phyloP scores from a whole-genome alignment of 2,329 filamentous ascomycete species.

The Aquanectria penicillioides region DNA sequence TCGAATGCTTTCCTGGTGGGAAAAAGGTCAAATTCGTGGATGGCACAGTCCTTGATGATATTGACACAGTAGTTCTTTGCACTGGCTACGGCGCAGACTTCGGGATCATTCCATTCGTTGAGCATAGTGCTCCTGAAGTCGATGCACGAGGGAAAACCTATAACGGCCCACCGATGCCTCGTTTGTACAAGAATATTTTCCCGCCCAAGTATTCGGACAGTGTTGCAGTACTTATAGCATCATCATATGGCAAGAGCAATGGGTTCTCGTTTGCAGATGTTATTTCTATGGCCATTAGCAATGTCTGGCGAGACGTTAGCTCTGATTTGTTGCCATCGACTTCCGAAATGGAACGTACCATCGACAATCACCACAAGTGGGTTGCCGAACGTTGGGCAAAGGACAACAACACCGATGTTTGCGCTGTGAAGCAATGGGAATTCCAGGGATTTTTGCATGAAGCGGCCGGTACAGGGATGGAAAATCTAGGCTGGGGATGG shows the following conservation, averaged over 20 bases:
- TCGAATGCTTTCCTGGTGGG: constrained; percentile 38
- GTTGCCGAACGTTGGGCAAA: constrained; percentile 34
- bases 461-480: constrained; percentile 53
- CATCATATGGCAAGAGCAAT: constrained; percentile 43
- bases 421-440: constrained; percentile 44
- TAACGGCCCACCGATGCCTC: constrained; percentile 42
- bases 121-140: constrained; percentile 32
- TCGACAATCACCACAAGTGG: constrained; percentile 43
- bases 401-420: constrained; percentile 28
- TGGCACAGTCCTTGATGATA: constrained; percentile 37
- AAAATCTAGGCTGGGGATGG: constrained; percentile 53
- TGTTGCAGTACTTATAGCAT: constrained; percentile 47
- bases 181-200: constrained; percentile 54
- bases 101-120: constrained; percentile 31
- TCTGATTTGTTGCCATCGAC: constrained; percentile 39
- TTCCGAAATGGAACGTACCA: constrained; percentile 41
- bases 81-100: constrained; percentile 38
- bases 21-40: constrained; percentile 39
- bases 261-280: constrained; percentile 49
- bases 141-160: constrained; percentile 32
- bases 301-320: constrained; percentile 50
- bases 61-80: constrained; percentile 42
- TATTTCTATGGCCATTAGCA: constrained; percentile 50
- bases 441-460: constrained; percentile 50
- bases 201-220: constrained; percentile 50